Conservation (phyloP, 345 rosid genomes). For the Kandelia obovata region DNA sequence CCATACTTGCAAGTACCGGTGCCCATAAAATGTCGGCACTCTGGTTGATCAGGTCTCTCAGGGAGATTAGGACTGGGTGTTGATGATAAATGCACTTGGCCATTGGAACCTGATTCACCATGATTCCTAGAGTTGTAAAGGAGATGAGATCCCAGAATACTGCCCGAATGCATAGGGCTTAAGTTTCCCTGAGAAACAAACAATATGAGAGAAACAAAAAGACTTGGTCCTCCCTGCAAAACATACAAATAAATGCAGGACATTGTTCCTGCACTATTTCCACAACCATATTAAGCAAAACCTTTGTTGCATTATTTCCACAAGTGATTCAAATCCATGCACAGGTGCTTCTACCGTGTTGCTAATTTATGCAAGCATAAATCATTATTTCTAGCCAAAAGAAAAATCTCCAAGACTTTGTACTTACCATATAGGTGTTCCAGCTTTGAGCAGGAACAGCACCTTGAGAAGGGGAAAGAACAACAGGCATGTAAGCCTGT, state of each 20-base stretch:
- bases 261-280: too few species aligned
- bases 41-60: slow-evolving; percentile 66
- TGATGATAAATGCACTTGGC: slow-evolving; percentile 38
- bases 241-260: background rate
- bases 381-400: background rate
- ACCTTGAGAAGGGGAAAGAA: slow-evolving; percentile 59
- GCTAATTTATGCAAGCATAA: background rate
- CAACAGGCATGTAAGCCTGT: slow-evolving; percentile 54
- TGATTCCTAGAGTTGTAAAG: slow-evolving; percentile 44
- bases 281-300: too few species aligned
- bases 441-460: slow-evolving; percentile 56
- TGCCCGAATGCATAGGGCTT: slow-evolving; percentile 33
- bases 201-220: slow-evolving; percentile 1
- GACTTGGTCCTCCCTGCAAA: background rate
- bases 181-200: slow-evolving; percentile 42
- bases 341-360: too few species aligned
- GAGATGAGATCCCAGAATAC: slow-evolving; percentile 43
- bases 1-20: slow-evolving; percentile 77
- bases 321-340: too few species aligned
- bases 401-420: slow-evolving; percentile 1
- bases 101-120: slow-evolving; percentile 49
- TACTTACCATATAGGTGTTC: slow-evolving; percentile 65
- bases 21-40: slow-evolving; percentile 71
- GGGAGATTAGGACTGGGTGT: slow-evolving; percentile 37
- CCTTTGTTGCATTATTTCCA: too few species aligned